Base-by-base conservation (phyloP, 257 asterid genomes). In the Solanum medicagineum region DNA sequence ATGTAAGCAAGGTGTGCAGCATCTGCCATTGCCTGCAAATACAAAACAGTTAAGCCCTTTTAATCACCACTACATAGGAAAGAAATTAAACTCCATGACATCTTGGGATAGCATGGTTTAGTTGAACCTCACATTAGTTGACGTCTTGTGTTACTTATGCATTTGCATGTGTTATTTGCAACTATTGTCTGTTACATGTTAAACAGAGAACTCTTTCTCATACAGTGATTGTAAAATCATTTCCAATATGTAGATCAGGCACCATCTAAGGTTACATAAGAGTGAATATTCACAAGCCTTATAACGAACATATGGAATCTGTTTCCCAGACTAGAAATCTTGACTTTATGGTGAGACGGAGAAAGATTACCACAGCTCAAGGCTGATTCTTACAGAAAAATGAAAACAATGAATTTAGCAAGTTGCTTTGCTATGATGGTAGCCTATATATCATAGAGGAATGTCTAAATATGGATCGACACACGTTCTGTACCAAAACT, bases 1-100 rank as follows among this genome's bases (percentile, higher is more conserved):
- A 95, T 91, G 87, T 47, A 89, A 80, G 99, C 98, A 75, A 98
- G 99, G 54, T 70, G 60, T 62, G 99, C 99, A 90, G 98, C 98
- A 88, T 89, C 94, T 71, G 99, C 96, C 98, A 97, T 95, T 83
- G 97, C 98, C 99, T 95, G 88, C 85, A 5, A 81, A 73, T 45
- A 79, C 86, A 66, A 84, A 47, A 47, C 29, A 0, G 0, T 26
- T 9, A 10, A 20, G 29, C 42, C 26, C 22, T 49, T 26, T 66
- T 63, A 16, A 75, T 75, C 6, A 49, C 8, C 22, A 22, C 60
- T 74, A 24, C 15, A 16, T 63, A 77, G 16, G 63, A 55, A 77
- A 51, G 26, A 77, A 5, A 24, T 14, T 15, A 6, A 51, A 51
- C 49, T 29, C 26, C 83, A 26, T 8, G 26, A 77, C 11, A 49